phyloP scores from a whole-genome alignment of 2,329 filamentous ascomycete species.

The Aspergillus sp. region DNA sequence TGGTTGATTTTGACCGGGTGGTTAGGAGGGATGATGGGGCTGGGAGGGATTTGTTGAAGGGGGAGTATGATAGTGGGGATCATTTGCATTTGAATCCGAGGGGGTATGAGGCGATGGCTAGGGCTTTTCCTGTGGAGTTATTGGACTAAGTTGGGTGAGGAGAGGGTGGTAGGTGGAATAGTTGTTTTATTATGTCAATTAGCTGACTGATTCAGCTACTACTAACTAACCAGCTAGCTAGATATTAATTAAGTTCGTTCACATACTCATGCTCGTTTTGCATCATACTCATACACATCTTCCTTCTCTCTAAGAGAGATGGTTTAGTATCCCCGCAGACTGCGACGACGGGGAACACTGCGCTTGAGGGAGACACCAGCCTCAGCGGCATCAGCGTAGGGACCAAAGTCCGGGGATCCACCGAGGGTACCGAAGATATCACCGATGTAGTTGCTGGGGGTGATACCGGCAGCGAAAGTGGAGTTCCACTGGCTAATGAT shows the following conservation, averaged over 20 bases:
- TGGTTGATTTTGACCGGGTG: constrained; percentile 64
- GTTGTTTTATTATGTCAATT: neutral
- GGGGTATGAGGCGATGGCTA: constrained; percentile 63
- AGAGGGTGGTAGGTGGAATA: neutral
- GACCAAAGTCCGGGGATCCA: constrained; percentile 66
- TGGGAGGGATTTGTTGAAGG: constrained; percentile 49
- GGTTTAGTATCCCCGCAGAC: neutral
- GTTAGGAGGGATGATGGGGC: constrained; percentile 53
- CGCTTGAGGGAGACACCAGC: constrained; percentile 4
- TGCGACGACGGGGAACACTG: neutral
- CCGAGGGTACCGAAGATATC: constrained; percentile 71
- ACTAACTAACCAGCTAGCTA: neutral
- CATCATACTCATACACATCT: too few relatives aligned
- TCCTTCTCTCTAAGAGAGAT: too few relatives aligned
- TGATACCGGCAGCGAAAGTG: constrained; percentile 60
- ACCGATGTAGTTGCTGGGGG: constrained; percentile 66
- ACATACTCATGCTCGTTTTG: neutral
- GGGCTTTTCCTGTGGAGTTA: constrained; percentile 56
- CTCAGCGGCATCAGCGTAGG: neutral
- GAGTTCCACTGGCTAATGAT: constrained; percentile 64
- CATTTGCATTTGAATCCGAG: constrained; percentile 64
- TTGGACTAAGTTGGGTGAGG: neutral
- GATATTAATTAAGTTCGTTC: neutral
- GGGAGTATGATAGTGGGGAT: constrained; percentile 62
- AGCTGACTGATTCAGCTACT: neutral